These are phyloP conservation scores for Dothidotthia symphoricarpi DNA, from an alignment of 2,329 filamentous ascomycete species.

Conservation along the genomic window DNA sequence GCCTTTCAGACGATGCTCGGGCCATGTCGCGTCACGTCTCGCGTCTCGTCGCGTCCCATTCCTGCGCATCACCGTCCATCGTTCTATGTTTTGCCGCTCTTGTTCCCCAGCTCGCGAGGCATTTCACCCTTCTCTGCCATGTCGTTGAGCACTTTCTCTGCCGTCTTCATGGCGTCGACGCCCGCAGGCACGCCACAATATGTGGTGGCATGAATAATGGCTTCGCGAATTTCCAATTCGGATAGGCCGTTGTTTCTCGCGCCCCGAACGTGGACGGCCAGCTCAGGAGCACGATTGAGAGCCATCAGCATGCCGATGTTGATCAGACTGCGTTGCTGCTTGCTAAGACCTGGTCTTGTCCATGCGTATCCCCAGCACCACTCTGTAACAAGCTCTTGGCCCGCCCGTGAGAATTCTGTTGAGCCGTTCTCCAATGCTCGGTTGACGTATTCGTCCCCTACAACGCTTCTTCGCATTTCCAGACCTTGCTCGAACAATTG, in stretches of 20 bases:
- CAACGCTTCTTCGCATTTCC: conserved; percentile 59
- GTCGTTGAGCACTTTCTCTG: conserved; percentile 53
- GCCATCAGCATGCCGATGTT: conserved; percentile 66
- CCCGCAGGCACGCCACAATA: conserved; percentile 58
- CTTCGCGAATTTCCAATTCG: conserved; percentile 63
- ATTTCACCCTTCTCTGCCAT: conserved; percentile 50
- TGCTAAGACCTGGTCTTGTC: conserved; percentile 61
- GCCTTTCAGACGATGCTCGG: too few species aligned
- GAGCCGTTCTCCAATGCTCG: conserved; percentile 56
- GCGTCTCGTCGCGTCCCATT: too few species aligned
- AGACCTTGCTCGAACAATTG: conserved; percentile 61
- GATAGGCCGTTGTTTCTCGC: conserved; percentile 62
- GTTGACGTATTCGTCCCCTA: conserved; percentile 62
- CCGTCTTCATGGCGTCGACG: conserved; percentile 55
- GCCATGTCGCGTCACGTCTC: too few species aligned
- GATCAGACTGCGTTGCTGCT: conserved; percentile 60
- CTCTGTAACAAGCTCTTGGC: conserved; percentile 64
- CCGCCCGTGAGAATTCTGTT: conserved; percentile 59
- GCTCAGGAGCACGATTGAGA: conserved; percentile 58
- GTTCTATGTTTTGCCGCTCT: conserved; percentile 30
- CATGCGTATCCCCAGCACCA: conserved; percentile 64
- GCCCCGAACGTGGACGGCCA: conserved; percentile 62
- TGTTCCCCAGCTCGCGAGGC: conserved; percentile 32
- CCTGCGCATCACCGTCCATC: neutral
- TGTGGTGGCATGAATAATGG: conserved; percentile 51